Percentiles rank a stretch among this genome's conserved stretches.
These are phyloP conservation scores for Crithidia acanthocephali DNA, from an alignment of 208 protist species.

Conservation along the genomic window DNA sequence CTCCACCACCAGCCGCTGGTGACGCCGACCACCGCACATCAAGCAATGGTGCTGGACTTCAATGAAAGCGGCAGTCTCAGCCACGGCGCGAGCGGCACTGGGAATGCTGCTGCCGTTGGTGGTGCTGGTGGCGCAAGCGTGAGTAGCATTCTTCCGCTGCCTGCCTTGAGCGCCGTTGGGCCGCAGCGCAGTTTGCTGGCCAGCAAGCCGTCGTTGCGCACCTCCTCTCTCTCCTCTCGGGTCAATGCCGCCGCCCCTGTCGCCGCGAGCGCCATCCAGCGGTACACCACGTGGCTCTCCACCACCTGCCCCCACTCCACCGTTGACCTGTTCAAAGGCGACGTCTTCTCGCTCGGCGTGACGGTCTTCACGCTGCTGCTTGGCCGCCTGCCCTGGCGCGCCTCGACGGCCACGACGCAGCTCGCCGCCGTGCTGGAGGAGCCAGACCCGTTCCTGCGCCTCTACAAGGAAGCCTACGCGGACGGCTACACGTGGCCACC, in stretches of 20 bases:
- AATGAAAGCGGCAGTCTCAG: background rate
- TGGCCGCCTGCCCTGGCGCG: slow-evolving; percentile 61
- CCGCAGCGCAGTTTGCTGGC: slow-evolving; percentile 9
- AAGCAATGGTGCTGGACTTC: background rate
- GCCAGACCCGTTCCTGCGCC: slow-evolving; percentile 56
- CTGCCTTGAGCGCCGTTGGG: background rate
- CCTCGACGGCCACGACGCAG: slow-evolving; percentile 47
- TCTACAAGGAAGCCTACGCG: slow-evolving; percentile 42
- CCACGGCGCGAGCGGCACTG: background rate
- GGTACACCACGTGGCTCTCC: background rate
- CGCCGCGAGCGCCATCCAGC: background rate
- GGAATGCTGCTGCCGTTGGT: background rate
- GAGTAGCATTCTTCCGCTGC: background rate
- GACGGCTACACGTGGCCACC: slow-evolving; percentile 28
- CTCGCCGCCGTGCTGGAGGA: slow-evolving; percentile 44
- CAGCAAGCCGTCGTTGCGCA: slow-evolving; percentile 6
- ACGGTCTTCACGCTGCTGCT: slow-evolving; percentile 74
- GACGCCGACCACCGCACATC: background rate
- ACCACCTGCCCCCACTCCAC: background rate
- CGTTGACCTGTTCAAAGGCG: slow-evolving; percentile 70
- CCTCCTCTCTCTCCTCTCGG: background rate
- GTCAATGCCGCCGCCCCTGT: background rate
- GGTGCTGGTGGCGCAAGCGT: background rate
- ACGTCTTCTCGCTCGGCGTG: slow-evolving; percentile 74
- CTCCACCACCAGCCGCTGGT: background rate